Conservation (phyloP, 768 basidiomycete genomes). For the Hortiboletus campestris region DNA sequence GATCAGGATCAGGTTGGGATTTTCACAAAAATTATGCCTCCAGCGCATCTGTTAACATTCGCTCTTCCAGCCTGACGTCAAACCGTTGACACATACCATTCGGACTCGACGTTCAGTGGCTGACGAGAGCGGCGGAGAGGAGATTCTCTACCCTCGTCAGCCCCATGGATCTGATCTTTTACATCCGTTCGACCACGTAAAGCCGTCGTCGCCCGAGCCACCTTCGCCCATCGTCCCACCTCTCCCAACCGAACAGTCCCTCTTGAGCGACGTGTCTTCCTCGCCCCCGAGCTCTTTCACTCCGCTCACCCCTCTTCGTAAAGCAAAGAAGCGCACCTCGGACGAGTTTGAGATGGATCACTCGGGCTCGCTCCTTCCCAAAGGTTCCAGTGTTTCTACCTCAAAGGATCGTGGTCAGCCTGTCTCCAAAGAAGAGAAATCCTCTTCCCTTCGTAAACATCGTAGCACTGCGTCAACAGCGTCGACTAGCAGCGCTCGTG, state of each 20-base stretch:
- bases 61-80: conserved; percentile 41
- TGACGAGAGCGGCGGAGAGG: conserved; percentile 87
- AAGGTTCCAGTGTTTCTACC: conserved; percentile 38
- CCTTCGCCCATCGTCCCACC: conserved; percentile 29
- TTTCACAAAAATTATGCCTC: neutral
- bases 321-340: conserved; percentile 72
- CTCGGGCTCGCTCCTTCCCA: conserved; percentile 56
- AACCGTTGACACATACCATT: conserved; percentile 47
- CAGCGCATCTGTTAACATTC: neutral
- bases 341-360: conserved; percentile 84
- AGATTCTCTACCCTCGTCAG: conserved; percentile 83
- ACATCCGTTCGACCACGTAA: conserved; percentile 34
- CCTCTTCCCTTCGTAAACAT: conserved; percentile 56
- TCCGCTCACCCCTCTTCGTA: conserved; percentile 41
- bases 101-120: conserved; percentile 64
- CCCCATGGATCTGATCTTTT: conserved; percentile 31
- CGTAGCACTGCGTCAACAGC: conserved; percentile 63
- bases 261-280: conserved; percentile 27
- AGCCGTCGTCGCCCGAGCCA: conserved; percentile 27
- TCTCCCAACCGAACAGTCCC: conserved; percentile 33
- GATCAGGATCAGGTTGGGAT: conserved; percentile 63
- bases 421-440: conserved; percentile 47
- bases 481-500: conserved; percentile 38
- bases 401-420: conserved; percentile 27
- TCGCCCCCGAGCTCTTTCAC: conserved; percentile 68